Evolutionary conservation across 768 basidiomycete genomes (phyloP).

Genomic region (Candolleomyces aberdarensis): DNA sequence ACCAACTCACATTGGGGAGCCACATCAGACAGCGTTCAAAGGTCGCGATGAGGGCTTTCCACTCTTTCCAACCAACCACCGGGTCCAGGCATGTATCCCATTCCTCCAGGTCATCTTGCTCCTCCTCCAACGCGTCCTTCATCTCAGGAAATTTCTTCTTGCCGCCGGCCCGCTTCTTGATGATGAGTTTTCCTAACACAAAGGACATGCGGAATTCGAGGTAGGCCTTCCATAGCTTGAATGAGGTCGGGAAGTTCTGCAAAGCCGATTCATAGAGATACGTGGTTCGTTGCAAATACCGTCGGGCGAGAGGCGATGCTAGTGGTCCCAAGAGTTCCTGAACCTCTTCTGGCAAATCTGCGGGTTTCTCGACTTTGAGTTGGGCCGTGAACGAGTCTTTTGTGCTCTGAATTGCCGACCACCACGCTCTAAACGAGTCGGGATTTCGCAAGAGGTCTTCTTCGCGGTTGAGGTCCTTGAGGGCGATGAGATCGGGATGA

Average conservation of each 20-base stretch:
- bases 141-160: constrained; percentile 91
- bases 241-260: constrained; percentile 80
- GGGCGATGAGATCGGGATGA: constrained; percentile 69
- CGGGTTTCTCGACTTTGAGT: constrained; percentile 51
- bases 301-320: constrained; percentile 65
- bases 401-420: constrained; percentile 76
- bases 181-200: constrained; percentile 73
- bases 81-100: constrained; percentile 89
- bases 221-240: constrained; percentile 96
- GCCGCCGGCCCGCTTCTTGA: constrained; percentile 78
- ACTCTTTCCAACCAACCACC: constrained; percentile 94
- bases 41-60: constrained; percentile 82
- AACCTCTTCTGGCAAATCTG: constrained; percentile 47
- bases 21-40: constrained; percentile 95
- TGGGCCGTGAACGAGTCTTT: constrained; percentile 60
- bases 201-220: constrained; percentile 78
- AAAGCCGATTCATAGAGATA: constrained; percentile 96
- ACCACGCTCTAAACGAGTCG: constrained; percentile 90
- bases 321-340: constrained; percentile 74
- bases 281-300: constrained; percentile 77
- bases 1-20: constrained; percentile 73
- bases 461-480: constrained; percentile 81
- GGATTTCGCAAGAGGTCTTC: constrained; percentile 94
- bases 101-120: constrained; percentile 70
- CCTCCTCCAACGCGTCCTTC: constrained; percentile 86